Conservation (phyloP, 1,284 basidiomycete genomes). For the Cryptococcus sp. region DNA sequence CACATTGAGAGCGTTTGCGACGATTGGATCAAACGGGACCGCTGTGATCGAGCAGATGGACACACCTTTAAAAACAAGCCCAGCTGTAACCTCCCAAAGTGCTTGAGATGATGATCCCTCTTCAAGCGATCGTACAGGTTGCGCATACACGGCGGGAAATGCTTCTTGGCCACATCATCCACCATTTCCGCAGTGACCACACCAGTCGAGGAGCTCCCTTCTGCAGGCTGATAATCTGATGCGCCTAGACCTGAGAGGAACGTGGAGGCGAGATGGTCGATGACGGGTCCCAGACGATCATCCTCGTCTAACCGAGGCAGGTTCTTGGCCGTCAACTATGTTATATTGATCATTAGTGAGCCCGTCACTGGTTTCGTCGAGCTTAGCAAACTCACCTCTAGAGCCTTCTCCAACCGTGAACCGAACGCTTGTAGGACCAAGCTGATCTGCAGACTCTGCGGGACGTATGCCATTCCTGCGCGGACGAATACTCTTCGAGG, state of each 20-base stretch:
- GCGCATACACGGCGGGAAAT: slow-evolving; percentile 97
- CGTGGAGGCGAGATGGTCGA: slow-evolving; percentile 90
- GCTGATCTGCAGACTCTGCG: slow-evolving; percentile 76
- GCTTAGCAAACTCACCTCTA: slow-evolving; percentile 66
- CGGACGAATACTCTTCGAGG: slow-evolving; percentile 78
- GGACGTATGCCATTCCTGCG: slow-evolving; percentile 88
- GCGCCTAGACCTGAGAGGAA: slow-evolving; percentile 82
- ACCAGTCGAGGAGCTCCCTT: slow-evolving; percentile 55
- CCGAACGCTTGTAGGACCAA: slow-evolving; percentile 89
- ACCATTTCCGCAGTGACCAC: slow-evolving; percentile 91
- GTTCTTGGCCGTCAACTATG: slow-evolving; percentile 77
- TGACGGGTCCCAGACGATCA: slow-evolving; percentile 83
- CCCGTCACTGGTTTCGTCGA: not conserved
- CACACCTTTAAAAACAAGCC: slow-evolving; percentile 90
- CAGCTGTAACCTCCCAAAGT: slow-evolving; percentile 89
- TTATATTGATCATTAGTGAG: not conserved
- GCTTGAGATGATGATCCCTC: slow-evolving; percentile 84
- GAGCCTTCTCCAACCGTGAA: slow-evolving; percentile 68
- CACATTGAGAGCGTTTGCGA: not conserved
- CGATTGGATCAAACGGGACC: too few relatives aligned
- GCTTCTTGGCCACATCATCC: slow-evolving; percentile 79
- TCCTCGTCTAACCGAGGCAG: slow-evolving; percentile 96
- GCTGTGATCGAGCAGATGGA: not conserved
- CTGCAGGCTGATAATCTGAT: slow-evolving; percentile 46
- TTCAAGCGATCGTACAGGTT: slow-evolving; percentile 79